These are phyloP conservation scores for Penicillium macrosclerotiorum DNA, from an alignment of 495 filamentous ascomycete species.

Conservation along the genomic window DNA sequence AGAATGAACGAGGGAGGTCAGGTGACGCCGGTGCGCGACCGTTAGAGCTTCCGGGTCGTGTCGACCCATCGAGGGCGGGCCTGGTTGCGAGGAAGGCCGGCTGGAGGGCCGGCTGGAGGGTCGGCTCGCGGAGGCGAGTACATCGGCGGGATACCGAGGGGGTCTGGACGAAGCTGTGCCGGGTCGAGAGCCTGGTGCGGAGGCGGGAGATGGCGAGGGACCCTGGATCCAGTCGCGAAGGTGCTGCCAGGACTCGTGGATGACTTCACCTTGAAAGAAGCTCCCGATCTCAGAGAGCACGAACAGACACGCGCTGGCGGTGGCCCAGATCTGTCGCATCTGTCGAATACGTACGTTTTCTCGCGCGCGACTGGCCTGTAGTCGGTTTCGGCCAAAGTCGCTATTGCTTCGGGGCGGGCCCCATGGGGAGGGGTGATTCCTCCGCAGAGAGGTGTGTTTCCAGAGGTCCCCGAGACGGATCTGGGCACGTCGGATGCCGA, in stretches of 20 bases:
- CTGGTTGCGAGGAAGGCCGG: constrained; percentile 12
- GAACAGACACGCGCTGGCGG: constrained; percentile 76
- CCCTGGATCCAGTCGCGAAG: constrained; percentile 59
- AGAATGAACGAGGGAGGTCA: constrained; percentile 60
- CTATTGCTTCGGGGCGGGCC: constrained; percentile 62
- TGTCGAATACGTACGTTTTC: constrained; percentile 55
- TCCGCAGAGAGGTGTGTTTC: constrained; percentile 74
- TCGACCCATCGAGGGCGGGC: constrained; percentile 34
- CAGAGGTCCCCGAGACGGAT: constrained; percentile 78
- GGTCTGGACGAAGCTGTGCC: constrained; percentile 39
- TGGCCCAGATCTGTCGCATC: constrained; percentile 84
- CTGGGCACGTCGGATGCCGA: constrained; percentile 79
- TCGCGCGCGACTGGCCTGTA: constrained; percentile 55
- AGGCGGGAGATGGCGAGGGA: constrained; percentile 9
- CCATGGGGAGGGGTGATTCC: constrained; percentile 69
- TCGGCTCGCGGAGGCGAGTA: too few species aligned
- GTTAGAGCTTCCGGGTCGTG: constrained; percentile 84
- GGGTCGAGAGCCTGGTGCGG: constrained; percentile 34
- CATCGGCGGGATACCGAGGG: too few species aligned
- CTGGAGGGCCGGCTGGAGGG: too few species aligned
- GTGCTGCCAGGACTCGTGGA: constrained; percentile 69
- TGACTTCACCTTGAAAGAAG: constrained; percentile 88
- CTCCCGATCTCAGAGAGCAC: constrained; percentile 80
- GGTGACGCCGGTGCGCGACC: constrained; percentile 72
- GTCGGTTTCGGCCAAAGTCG: constrained; percentile 51